Base-by-base conservation (phyloP, 2,329 filamentous ascomycete species). In the Sclerotinia glacialis region DNA sequence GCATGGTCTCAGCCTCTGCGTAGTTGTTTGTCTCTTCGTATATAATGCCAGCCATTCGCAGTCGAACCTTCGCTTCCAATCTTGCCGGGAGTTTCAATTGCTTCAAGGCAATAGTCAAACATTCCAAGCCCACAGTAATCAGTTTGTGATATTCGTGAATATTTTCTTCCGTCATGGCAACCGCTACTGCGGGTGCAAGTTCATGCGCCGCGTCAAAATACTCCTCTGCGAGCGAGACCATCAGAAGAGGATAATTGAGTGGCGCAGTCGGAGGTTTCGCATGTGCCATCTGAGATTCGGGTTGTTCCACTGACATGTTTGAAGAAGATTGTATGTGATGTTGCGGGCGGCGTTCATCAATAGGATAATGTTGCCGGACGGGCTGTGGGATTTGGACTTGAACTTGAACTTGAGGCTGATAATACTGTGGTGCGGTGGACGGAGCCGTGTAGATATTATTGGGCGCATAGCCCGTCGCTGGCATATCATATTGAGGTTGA, bases 21-120 rank as follows among this genome's bases (percentile, higher is more conserved):
- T 87, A 79, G 70, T 93, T 93, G 44, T 91, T 88, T 2, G 90
- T 93, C 78, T 94, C 91, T 69, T 92, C 75, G 47, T 87, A 83
- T 31, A 94, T 77, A 8, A 93, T 79, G 44, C 84, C 86, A 1
- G 90, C 90, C 77, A 93, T 92, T 72, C 89, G 83, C 52, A 93
- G 77, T 37, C 89, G 84, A 63, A 92, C 79, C 65, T 84, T 85
- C 12, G 89, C 90, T 76, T 93, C 90, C 55, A 86, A 80, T 21
- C 88, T 83, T 4, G 90, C 88, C 26, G 83, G 78, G 23, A 90
- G 78, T 67, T 83, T 83, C 53, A 81, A 81, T 60, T 84, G 86
- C 68, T 86, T 86, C 67, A 93, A 77, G 2, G 87, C 86, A 16
- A 87, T 83, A 69, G 93, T 89, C 67, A 93, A 82, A 75, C 90